Percentiles rank a stretch among this genome's conserved stretches.
These are phyloP conservation scores for Trematosphaeria pertusa DNA, from an alignment of 2,329 filamentous ascomycete species.

Conservation along the genomic window DNA sequence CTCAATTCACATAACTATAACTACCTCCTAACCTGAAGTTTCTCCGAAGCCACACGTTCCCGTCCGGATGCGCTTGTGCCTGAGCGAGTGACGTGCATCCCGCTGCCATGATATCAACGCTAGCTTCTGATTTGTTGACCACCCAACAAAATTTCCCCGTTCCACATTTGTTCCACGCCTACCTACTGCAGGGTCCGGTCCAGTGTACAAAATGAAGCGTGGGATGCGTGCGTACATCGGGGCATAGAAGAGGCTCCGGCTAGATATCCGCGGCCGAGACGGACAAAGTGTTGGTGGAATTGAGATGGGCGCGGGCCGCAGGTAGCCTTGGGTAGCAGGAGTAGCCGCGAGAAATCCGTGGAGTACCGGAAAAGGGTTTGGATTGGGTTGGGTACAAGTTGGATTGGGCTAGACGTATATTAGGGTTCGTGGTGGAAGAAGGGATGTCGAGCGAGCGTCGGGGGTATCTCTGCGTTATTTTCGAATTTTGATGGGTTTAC, in stretches of 20 bases:
- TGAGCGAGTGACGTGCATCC: neutral
- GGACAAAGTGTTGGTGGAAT: neutral
- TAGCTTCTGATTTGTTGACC: neutral
- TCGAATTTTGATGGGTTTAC: neutral
- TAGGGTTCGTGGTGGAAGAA: too few species aligned
- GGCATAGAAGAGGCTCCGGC: too few species aligned
- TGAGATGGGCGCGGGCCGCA: neutral
- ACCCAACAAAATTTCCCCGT: neutral
- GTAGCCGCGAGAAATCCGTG: neutral
- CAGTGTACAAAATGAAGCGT: too few species aligned
- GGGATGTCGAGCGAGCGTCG: neutral
- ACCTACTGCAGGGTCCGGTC: too few species aligned
- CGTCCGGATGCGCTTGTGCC: too few species aligned
- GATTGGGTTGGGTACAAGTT: too few species aligned
- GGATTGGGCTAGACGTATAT: too few species aligned
- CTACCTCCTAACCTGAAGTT: neutral
- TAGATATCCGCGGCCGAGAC: slow-evolving; percentile 10
- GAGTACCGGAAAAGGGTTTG: too few species aligned
- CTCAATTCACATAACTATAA: neutral
- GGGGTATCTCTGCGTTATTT: too few species aligned
- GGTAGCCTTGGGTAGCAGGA: neutral
- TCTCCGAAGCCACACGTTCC: neutral
- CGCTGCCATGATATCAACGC: neutral
- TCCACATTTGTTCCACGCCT: too few species aligned
- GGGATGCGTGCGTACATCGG: too few species aligned